These are phyloP conservation scores for Corymbia citriodora DNA, from an alignment of 441 rosid species.

Conservation along the genomic window DNA sequence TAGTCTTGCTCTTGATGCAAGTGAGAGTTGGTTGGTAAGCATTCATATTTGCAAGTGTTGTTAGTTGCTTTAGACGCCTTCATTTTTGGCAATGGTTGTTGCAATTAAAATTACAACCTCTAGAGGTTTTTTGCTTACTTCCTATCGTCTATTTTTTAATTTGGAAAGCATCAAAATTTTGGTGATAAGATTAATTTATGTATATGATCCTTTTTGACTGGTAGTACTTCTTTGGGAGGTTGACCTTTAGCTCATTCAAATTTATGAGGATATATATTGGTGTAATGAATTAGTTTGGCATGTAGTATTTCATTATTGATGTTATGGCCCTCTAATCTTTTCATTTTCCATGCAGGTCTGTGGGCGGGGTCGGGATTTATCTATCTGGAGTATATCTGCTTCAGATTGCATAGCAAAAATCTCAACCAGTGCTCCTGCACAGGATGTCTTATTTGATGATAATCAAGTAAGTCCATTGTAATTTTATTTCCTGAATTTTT, in stretches of 20 bases:
- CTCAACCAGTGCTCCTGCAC: slow-evolving; percentile 38
- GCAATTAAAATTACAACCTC: not conserved
- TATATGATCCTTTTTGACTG: not conserved
- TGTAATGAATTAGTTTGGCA: not conserved
- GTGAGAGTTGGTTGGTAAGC: slow-evolving; percentile 99
- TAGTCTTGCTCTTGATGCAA: slow-evolving; percentile 83
- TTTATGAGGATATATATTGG: not conserved
- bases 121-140: not conserved
- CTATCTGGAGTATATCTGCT: slow-evolving; percentile 86
- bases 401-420: slow-evolving; percentile 73
- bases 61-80: not conserved
- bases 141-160: not conserved
- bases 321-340: not conserved
- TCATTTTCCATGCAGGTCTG: slow-evolving; percentile 40
- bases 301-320: not conserved
- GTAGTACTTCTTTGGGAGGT: not conserved
- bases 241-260: not conserved
- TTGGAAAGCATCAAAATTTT: not conserved
- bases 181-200: not conserved
- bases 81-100: not conserved
- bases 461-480: slow-evolving; percentile 55
- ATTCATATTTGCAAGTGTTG: not conserved
- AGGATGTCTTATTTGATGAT: slow-evolving; percentile 71
- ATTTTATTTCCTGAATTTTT: not conserved
- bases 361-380: slow-evolving; percentile 59